Percentiles rank a stretch among this genome's conserved stretches.
Conservation (phyloP, 805 yeast species). For the Candida odintsovae region DNA sequence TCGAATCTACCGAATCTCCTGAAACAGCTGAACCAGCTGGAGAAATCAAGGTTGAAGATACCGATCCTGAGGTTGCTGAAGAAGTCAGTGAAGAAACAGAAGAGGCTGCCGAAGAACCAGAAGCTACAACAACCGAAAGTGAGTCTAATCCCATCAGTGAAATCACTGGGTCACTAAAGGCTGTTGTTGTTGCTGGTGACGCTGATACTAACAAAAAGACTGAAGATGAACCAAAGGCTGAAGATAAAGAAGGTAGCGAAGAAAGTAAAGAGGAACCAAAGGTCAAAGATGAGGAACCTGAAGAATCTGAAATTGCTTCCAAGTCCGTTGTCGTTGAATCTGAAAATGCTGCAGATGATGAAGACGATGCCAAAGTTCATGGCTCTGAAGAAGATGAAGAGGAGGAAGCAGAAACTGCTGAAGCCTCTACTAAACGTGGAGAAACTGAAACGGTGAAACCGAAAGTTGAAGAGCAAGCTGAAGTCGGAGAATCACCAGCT, state of each 20-base stretch:
- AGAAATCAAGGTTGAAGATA: not conserved
- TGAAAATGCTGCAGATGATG: not conserved
- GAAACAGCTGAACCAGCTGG: not conserved
- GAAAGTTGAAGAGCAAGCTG: not conserved
- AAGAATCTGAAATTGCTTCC: not conserved
- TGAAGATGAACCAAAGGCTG: no score
- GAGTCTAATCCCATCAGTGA: not conserved
- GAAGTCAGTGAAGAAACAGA: not conserved
- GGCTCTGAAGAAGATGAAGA: not conserved
- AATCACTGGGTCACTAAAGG: not conserved
- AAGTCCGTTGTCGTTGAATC: not conserved
- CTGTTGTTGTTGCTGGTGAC: not conserved
- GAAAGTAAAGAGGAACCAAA: not conserved
- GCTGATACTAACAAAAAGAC: slow-evolving; percentile 6
- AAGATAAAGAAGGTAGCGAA: not conserved
- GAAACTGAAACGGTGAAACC: not conserved
- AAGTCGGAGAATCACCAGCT: not conserved
- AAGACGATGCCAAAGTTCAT: not conserved
- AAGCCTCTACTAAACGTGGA: not conserved
- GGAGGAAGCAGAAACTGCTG: not conserved
- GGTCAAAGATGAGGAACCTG: slow-evolving; percentile 1
- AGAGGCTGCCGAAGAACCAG: not conserved
- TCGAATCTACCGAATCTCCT: no score
- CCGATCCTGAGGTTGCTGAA: not conserved
- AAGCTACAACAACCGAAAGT: not conserved